These are phyloP conservation scores for Penicillium crustosum DNA, from an alignment of 2,329 filamentous ascomycete species.

Conservation along the genomic window DNA sequence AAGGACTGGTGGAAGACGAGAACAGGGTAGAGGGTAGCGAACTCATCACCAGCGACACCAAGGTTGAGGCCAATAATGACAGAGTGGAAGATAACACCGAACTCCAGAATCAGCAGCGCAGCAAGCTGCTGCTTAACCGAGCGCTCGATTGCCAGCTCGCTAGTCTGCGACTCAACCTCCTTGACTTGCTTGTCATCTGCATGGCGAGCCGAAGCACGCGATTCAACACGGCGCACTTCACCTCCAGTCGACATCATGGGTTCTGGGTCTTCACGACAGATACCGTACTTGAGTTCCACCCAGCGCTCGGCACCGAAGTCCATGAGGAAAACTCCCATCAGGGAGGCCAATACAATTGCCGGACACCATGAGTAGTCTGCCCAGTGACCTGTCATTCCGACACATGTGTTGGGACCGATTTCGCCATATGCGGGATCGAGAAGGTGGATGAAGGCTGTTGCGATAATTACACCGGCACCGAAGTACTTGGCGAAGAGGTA, in stretches of 20 bases:
- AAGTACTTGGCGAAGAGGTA: slow-evolving; percentile 52
- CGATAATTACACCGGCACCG: slow-evolving; percentile 49
- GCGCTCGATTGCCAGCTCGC: slow-evolving; percentile 22
- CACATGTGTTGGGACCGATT: slow-evolving; percentile 51
- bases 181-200: slow-evolving; percentile 15
- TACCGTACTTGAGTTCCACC: slow-evolving; percentile 25
- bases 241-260: slow-evolving; percentile 18
- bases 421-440: slow-evolving; percentile 47
- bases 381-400: slow-evolving; percentile 56
- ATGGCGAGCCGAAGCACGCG: neutral
- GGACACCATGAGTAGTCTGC: slow-evolving; percentile 54
- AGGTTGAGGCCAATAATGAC: slow-evolving; percentile 64
- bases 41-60: slow-evolving; percentile 59
- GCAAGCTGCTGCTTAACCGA: slow-evolving; percentile 41
- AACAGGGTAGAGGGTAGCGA: slow-evolving; percentile 59
- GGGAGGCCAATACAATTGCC: slow-evolving; percentile 51
- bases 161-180: slow-evolving; percentile 16
- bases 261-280: slow-evolving; percentile 26
- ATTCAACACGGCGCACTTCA: slow-evolving; percentile 2
- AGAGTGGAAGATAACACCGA: slow-evolving; percentile 63
- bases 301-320: slow-evolving; percentile 27
- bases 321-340: slow-evolving; percentile 49
- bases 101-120: slow-evolving; percentile 53
- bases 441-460: slow-evolving; percentile 51
- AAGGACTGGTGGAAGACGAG: slow-evolving; percentile 65